Percentiles rank a stretch among this genome's conserved stretches.
These are phyloP conservation scores for Cyclotella choctawhatcheeana DNA, from an alignment of 108 stramenopile species.

Conservation along the genomic window DNA sequence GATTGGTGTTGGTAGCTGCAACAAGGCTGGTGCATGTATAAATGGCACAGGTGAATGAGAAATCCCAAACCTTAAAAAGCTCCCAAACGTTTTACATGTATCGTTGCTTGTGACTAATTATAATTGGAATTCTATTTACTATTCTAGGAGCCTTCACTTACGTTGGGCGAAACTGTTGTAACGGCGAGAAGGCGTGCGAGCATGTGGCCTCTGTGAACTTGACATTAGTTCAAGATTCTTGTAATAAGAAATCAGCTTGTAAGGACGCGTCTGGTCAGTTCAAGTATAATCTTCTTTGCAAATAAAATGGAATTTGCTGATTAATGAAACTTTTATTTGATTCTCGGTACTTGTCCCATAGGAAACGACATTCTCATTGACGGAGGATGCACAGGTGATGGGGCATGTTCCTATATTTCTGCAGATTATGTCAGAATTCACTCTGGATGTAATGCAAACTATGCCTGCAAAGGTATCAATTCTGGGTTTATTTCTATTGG, in stretches of 20 bases:
- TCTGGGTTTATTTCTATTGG: not conserved
- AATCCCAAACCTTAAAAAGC: not conserved
- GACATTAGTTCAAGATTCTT: not conserved
- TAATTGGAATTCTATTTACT: too few species aligned
- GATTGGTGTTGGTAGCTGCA: not conserved
- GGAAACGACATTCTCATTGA: not conserved
- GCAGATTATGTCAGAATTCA: not conserved
- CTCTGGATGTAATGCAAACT: not conserved
- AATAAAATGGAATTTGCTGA: not conserved
- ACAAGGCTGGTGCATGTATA: not conserved
- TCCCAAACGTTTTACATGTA: not conserved
- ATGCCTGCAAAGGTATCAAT: not conserved
- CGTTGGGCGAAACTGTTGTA: not conserved
- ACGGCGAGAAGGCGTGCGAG: not conserved
- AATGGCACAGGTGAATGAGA: not conserved
- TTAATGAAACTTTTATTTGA: not conserved
- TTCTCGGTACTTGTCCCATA: not conserved
- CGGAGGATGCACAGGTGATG: not conserved
- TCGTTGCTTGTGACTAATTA: not conserved
- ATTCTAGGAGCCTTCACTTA: not conserved
- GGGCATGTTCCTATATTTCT: not conserved
- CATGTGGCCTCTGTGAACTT: not conserved
- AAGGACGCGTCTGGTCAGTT: not conserved
- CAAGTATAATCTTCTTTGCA: not conserved
- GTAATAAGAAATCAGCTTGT: not conserved